Evolutionary conservation across 2,329 filamentous ascomycete genomes (phyloP).

Genomic region (Verticillium isaacii): DNA sequence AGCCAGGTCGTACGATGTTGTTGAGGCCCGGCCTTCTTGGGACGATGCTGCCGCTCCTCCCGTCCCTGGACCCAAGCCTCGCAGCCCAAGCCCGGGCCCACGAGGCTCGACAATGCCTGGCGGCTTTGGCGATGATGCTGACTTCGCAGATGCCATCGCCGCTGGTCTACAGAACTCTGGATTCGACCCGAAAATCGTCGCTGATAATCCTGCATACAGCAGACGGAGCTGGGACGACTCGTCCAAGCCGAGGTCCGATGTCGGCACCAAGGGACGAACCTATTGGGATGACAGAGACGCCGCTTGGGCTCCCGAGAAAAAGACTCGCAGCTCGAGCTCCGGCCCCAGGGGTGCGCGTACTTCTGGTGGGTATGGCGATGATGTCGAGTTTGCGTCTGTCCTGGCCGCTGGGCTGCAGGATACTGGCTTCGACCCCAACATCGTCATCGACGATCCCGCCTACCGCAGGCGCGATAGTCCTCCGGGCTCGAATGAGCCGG

Average conservation of each 20-base stretch:
- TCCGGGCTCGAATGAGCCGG: constrained; percentile 48
- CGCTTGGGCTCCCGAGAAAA: constrained; percentile 53
- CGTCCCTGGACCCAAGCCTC: constrained; percentile 53
- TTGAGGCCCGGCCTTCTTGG: constrained; percentile 11
- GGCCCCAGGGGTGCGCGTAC: constrained; percentile 35
- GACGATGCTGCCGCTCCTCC: constrained; percentile 44
- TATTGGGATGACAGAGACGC: constrained; percentile 34
- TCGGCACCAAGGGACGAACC: constrained; percentile 1
- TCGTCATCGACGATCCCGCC: constrained; percentile 61
- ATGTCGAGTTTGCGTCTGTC: constrained; percentile 65
- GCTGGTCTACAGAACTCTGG: constrained; percentile 65
- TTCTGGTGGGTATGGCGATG: constrained; percentile 62
- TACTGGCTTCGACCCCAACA: constrained; percentile 66
- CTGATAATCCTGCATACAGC: constrained; percentile 56
- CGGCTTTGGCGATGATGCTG: constrained; percentile 60
- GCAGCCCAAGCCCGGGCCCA: constrained; percentile 29
- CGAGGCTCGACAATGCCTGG: constrained; percentile 51
- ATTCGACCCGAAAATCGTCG: constrained; percentile 66
- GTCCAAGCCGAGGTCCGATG: neutral
- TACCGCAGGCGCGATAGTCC: constrained; percentile 62
- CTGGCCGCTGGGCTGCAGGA: constrained; percentile 64
- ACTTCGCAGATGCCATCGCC: constrained; percentile 65
- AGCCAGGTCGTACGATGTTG: neutral
- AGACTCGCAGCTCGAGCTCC: constrained; percentile 40
- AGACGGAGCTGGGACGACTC: neutral